Conservation (phyloP, 495 filamentous ascomycete genomes). For the Daldinia childiae region DNA sequence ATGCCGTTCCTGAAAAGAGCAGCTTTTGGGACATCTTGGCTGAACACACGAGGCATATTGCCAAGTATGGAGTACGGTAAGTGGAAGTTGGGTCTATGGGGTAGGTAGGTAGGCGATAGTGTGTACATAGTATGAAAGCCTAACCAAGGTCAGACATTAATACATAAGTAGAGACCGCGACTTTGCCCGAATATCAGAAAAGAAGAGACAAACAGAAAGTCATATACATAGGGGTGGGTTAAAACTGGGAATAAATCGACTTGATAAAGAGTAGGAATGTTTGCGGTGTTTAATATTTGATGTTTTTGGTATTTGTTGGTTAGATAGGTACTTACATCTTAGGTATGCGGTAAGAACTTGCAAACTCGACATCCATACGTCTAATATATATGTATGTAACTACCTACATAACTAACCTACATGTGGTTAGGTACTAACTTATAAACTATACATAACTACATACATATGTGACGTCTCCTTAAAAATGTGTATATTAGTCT, state of each 20-base stretch:
- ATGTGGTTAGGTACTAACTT: too few relatives aligned
- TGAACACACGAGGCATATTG: constrained; percentile 26
- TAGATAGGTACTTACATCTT: too few relatives aligned
- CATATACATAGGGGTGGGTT: background rate
- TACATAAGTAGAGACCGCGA: background rate
- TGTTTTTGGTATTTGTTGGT: background rate
- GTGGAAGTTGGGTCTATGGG: constrained; percentile 24
- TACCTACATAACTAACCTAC: too few relatives aligned
- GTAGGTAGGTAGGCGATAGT: constrained; percentile 4
- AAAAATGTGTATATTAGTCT: background rate
- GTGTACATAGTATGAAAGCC: constrained; percentile 12
- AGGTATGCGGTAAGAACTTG: background rate
- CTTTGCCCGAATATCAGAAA: background rate
- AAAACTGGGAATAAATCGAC: constrained; percentile 6
- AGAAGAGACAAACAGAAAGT: background rate
- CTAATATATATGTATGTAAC: too few relatives aligned
- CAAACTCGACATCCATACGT: background rate
- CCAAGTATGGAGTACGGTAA: constrained; percentile 25
- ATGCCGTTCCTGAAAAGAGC: constrained; percentile 23
- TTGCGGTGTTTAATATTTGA: constrained; percentile 3
- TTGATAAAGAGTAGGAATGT: background rate
- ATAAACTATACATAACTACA: too few relatives aligned
- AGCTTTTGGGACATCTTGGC: constrained; percentile 28
- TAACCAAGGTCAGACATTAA: constrained; percentile 30
- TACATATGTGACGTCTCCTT: constrained; percentile 29